A percentile compares a stretch with the other conserved stretches of the same genome.
Evolutionary conservation across 306 rosid species (phyloP).

Genomic region (Biancaea sappan): DNA sequence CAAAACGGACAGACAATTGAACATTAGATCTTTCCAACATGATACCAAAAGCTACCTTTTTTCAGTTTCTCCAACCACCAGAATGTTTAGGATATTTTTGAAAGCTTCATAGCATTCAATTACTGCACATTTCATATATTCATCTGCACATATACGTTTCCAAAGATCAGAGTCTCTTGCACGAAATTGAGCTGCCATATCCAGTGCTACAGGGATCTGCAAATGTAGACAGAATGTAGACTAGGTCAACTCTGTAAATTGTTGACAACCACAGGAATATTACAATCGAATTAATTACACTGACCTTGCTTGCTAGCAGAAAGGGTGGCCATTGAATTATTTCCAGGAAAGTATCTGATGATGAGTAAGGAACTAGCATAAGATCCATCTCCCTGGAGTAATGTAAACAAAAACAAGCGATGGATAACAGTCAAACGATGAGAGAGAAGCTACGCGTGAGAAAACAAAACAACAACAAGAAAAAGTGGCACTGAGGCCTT

Average conservation of each 20-base stretch:
- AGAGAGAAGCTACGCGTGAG: conserved; percentile 35
- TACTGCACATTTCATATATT: conserved; percentile 96
- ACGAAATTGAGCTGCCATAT: conserved; percentile 92
- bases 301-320: conserved; percentile 95
- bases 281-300: conserved; percentile 29
- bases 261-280: conserved; percentile 19
- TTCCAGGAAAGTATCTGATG: conserved; percentile 74
- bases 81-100: conserved; percentile 66
- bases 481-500: conserved; percentile 45
- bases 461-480: conserved; percentile 20
- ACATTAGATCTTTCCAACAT: neutral
- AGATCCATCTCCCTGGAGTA: conserved; percentile 94
- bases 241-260: conserved; percentile 39
- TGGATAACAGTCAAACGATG: conserved; percentile 21
- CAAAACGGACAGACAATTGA: conserved; percentile 17
- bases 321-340: conserved; percentile 99
- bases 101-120: conserved; percentile 92
- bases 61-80: conserved; percentile 86
- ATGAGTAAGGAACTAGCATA: conserved; percentile 88
- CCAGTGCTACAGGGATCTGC: conserved; percentile 94
- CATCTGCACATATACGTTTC: conserved; percentile 95
- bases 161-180: conserved; percentile 88
- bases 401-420: conserved; percentile 34
- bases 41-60: conserved; percentile 60
- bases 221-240: conserved; percentile 35